Conservation (phyloP, 495 filamentous ascomycete species). For the Neurospora discreta region DNA sequence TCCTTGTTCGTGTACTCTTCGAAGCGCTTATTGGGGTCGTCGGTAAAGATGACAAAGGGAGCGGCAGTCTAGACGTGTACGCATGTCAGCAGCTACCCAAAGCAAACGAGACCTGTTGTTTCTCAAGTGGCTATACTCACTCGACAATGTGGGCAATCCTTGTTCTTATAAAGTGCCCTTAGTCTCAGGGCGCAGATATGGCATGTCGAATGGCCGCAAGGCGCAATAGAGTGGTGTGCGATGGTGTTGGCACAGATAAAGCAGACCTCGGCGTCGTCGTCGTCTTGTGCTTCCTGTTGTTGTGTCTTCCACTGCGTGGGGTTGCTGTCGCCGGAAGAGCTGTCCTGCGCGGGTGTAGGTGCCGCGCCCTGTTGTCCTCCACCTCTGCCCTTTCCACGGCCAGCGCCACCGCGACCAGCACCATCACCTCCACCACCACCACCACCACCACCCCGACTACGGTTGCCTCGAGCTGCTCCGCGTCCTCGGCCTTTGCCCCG, state of each 20-base stretch:
- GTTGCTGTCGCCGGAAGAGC: not conserved
- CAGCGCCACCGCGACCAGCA: conserved; percentile 3
- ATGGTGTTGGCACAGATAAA: conserved; percentile 93
- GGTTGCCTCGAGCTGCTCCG: conserved; percentile 10
- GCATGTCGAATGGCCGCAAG: conserved; percentile 91
- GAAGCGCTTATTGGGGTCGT: conserved; percentile 65
- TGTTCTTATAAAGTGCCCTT: conserved; percentile 88
- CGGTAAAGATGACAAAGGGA: conserved; percentile 82
- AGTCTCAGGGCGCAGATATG: conserved; percentile 88
- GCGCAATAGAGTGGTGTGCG: conserved; percentile 71
- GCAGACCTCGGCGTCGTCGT: conserved; percentile 76
- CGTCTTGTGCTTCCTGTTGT: conserved; percentile 17
- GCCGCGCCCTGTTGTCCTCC: not conserved
- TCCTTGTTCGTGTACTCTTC: conserved; percentile 67
- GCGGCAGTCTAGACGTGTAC: conserved; percentile 50
- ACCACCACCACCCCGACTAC: conserved; percentile 6
- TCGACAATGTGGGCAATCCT: conserved; percentile 87
- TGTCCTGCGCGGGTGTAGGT: not conserved
- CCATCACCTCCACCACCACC: conserved; percentile 5
- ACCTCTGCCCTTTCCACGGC: conserved; percentile 10
- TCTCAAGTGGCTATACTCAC: conserved; percentile 37
- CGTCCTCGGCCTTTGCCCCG: conserved; percentile 30
- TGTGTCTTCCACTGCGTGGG: conserved; percentile 1
- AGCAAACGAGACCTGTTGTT: not conserved
- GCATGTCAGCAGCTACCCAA: conserved; percentile 1